Evolutionary conservation across 2,329 filamentous ascomycete genomes (phyloP).

Genomic region (Camillea tinctor): DNA sequence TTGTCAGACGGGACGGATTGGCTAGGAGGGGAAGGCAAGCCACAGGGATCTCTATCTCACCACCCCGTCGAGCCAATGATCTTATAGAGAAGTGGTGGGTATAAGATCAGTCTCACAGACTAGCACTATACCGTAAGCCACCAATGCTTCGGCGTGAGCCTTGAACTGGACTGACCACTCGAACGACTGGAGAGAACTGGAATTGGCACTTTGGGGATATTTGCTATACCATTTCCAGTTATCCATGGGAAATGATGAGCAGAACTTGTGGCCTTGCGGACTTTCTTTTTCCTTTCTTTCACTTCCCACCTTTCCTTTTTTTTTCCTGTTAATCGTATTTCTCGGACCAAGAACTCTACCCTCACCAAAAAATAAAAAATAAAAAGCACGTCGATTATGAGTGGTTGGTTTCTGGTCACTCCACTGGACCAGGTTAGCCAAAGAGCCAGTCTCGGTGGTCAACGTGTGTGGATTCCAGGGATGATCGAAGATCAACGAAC

Average conservation of each 20-base stretch:
- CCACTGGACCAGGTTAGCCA: slow-evolving; percentile 1
- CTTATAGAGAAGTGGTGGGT: slow-evolving; percentile 8
- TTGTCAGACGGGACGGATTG: slow-evolving; percentile 23
- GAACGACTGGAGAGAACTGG: slow-evolving; percentile 9
- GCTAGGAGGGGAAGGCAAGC: slow-evolving; percentile 11
- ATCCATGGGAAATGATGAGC: slow-evolving; percentile 9
- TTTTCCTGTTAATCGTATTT: neutral
- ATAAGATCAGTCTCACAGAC: slow-evolving; percentile 13
- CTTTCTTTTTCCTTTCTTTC: too few relatives aligned
- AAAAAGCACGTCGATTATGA: neutral
- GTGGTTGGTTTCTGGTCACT: neutral
- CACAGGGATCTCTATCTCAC: slow-evolving; percentile 24
- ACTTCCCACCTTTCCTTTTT: too few relatives aligned
- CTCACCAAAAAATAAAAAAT: too few relatives aligned
- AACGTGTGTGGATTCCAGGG: slow-evolving; percentile 28
- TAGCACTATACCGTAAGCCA: slow-evolving; percentile 4
- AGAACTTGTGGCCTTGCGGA: neutral
- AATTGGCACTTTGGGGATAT: neutral
- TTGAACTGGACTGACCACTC: slow-evolving; percentile 10
- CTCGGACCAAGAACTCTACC: neutral
- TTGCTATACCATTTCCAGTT: slow-evolving; percentile 10
- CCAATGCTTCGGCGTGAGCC: slow-evolving; percentile 17
- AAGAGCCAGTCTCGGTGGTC: slow-evolving; percentile 27
- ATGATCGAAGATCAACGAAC: slow-evolving; percentile 19
- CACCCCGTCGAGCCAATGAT: slow-evolving; percentile 21